Evolutionary conservation across 2,329 filamentous ascomycete genomes (phyloP).

Genomic region (Talaromyces sp.): DNA sequence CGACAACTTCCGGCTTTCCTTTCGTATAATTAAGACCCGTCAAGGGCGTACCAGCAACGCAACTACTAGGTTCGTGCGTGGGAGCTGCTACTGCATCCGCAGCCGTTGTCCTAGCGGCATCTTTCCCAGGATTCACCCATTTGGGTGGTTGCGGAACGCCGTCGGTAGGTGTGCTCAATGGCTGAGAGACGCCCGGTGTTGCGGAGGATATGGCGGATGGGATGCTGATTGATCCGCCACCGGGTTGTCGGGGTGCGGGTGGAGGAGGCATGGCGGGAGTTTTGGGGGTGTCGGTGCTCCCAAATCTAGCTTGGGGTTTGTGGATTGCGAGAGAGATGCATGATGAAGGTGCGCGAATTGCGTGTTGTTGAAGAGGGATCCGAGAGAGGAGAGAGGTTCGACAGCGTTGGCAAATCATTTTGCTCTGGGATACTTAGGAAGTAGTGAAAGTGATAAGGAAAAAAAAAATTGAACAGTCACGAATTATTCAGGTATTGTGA

Average conservation of each 20-base stretch:
- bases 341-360: conserved; percentile 28
- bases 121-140: conserved; percentile 21
- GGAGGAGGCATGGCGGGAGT: conserved; percentile 27
- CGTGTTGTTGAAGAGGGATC: conserved; percentile 31
- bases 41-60: conserved; percentile 39
- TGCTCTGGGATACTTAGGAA: conserved; percentile 5
- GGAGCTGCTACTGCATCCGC: conserved; percentile 26
- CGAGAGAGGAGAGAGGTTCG: conserved; percentile 40
- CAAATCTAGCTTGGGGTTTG: conserved; percentile 31
- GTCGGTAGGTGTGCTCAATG: conserved; percentile 37
- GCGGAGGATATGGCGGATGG: conserved; percentile 40
- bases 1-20: conserved; percentile 44
- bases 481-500: neutral
- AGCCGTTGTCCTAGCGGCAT: conserved; percentile 26
- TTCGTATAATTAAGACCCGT: conserved; percentile 47
- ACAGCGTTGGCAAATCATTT: conserved; percentile 43
- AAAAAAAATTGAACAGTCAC: too few relatives aligned
- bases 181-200: conserved; percentile 40
- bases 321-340: conserved; percentile 29
- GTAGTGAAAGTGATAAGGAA: neutral
- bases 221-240: conserved; percentile 27
- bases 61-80: conserved; percentile 37
- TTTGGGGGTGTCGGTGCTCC: conserved; percentile 27
- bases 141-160: conserved; percentile 19
- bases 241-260: conserved; percentile 32